A percentile compares a stretch with the other conserved stretches of the same genome.
These are phyloP conservation scores for Malus asiatica DNA, from an alignment of 306 rosid genomes.

Conservation along the genomic window DNA sequence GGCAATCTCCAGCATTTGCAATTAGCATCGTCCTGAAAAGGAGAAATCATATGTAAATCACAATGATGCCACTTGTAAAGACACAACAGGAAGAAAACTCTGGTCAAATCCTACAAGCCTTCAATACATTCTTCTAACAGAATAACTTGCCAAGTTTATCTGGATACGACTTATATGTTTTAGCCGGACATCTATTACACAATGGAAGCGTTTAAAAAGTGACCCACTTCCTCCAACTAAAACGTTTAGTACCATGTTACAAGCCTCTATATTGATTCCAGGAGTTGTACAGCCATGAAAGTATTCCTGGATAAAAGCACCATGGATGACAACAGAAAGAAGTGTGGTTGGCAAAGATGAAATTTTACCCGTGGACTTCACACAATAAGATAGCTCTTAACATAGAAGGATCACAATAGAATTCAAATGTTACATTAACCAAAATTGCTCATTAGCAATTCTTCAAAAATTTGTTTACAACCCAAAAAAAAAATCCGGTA, in stretches of 20 bases:
- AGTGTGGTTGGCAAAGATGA: background rate
- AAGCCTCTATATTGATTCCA: slow-evolving; percentile 4
- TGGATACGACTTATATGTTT: background rate
- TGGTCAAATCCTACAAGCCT: background rate
- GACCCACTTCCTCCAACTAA: slow-evolving; percentile 6
- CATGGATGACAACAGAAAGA: background rate
- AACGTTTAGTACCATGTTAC: background rate
- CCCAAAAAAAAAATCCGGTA: background rate
- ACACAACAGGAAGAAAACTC: too few relatives aligned
- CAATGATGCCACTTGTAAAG: background rate
- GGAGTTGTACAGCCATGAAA: background rate
- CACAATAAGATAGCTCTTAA: background rate
- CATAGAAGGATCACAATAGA: background rate
- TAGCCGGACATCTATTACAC: background rate
- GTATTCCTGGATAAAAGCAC: background rate
- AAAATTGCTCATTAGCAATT: background rate
- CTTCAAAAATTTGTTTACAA: background rate
- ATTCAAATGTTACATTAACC: background rate
- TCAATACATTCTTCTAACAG: background rate
- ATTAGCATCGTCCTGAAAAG: slow-evolving; percentile 9
- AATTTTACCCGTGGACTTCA: background rate
- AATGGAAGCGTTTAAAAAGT: background rate
- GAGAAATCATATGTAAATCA: background rate
- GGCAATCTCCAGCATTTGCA: slow-evolving; percentile 24
- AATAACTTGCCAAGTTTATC: background rate